These are phyloP conservation scores for Saturnispora halmiae DNA, from an alignment of 805 yeast species.

Conservation along the genomic window DNA sequence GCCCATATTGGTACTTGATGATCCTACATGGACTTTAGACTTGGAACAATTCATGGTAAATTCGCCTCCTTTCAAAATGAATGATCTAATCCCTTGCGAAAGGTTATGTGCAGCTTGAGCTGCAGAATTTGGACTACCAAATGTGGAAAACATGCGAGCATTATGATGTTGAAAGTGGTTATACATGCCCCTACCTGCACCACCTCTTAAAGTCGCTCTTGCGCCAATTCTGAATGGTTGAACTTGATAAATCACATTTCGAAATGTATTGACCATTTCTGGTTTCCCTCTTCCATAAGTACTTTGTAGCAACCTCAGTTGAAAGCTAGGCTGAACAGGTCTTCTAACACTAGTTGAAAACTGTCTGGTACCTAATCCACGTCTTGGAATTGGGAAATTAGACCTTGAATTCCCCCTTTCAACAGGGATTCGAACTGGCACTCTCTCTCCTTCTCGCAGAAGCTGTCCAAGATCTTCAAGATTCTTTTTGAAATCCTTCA, in stretches of 20 bases:
- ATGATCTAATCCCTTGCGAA: conserved; percentile 38
- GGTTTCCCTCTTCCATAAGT: conserved; percentile 5
- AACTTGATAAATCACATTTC: conserved; percentile 19
- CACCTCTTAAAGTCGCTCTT: conserved; percentile 14
- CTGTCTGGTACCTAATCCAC: conserved; percentile 17
- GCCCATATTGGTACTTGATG: conserved; percentile 17
- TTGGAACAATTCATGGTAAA: conserved; percentile 17
- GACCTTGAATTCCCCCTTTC: conserved; percentile 3
- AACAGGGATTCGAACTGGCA: conserved; percentile 32
- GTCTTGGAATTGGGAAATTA: conserved; percentile 19
- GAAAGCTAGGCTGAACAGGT: conserved; percentile 1
- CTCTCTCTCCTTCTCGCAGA: conserved; percentile 25
- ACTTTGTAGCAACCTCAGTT: conserved; percentile 3
- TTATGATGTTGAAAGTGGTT: conserved; percentile 30
- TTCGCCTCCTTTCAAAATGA: conserved; percentile 30
- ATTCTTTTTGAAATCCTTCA: conserved; percentile 38
- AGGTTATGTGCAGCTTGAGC: conserved; percentile 52
- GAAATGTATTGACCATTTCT: conserved; percentile 11
- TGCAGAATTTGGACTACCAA: conserved; percentile 29
- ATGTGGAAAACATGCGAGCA: conserved; percentile 32
- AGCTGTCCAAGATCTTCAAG: conserved; percentile 40
- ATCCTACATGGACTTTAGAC: conserved; percentile 16
- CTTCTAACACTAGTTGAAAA: conserved; percentile 17
- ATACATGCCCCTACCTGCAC: conserved; percentile 26
- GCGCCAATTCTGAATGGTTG: conserved; percentile 23